A percentile compares a stretch with the other conserved stretches of the same genome.
These are phyloP conservation scores for Globisporangium viniferum DNA, from an alignment of 352 stramenopile genomes.

Conservation along the genomic window DNA sequence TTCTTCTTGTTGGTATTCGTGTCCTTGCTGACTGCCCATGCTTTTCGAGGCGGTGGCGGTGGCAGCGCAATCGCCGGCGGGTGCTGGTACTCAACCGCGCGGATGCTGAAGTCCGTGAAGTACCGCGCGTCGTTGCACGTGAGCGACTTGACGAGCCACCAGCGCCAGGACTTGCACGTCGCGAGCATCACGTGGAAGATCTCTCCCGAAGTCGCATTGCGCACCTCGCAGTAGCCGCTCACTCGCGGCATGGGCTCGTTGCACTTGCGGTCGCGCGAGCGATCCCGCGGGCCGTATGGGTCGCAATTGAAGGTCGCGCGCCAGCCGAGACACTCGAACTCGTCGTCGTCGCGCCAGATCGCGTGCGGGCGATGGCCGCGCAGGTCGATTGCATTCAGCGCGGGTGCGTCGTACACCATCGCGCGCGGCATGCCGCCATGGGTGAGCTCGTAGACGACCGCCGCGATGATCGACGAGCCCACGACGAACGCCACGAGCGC, in stretches of 20 bases:
- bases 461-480: slow-evolving; percentile 34
- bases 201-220: slow-evolving; percentile 57
- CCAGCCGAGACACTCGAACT: slow-evolving; percentile 80
- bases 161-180: slow-evolving; percentile 72
- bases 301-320: slow-evolving; percentile 60
- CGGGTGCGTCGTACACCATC: slow-evolving; percentile 32
- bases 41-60: neutral
- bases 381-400: slow-evolving; percentile 44
- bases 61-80: slow-evolving; percentile 14
- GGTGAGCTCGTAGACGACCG: slow-evolving; percentile 60
- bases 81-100: slow-evolving; percentile 41
- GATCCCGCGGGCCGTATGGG: slow-evolving; percentile 50
- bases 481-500: slow-evolving; percentile 37
- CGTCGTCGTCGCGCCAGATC: slow-evolving; percentile 49
- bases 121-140: slow-evolving; percentile 55
- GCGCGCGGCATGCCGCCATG: slow-evolving; percentile 41
- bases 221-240: slow-evolving; percentile 70
- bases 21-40: neutral
- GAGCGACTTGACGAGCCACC: slow-evolving; percentile 44
- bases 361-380: slow-evolving; percentile 25
- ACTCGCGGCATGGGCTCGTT: slow-evolving; percentile 40
- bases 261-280: slow-evolving; percentile 36
- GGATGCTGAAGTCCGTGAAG: slow-evolving; percentile 73
- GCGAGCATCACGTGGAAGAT: slow-evolving; percentile 58
- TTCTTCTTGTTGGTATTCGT: neutral